phyloP scores from a whole-genome alignment of 2,329 filamentous ascomycete species.

The Elsinoe arachidis region DNA sequence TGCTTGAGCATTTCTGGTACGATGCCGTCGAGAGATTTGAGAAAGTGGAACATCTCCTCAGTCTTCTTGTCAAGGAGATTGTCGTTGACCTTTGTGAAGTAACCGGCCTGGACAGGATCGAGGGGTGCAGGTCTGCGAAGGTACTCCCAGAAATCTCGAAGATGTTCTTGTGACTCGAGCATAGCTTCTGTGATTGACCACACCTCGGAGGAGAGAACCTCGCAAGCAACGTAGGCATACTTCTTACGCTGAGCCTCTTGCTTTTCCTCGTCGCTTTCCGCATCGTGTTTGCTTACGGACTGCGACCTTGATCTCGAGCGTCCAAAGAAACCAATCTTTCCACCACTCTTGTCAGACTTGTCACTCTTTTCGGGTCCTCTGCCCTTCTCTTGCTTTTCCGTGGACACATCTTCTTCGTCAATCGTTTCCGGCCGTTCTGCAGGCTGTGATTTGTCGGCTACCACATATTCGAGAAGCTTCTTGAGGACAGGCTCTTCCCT shows the following conservation, averaged over 20 bases:
- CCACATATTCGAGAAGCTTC: slow-evolving; percentile 82
- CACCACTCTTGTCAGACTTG: slow-evolving; percentile 38
- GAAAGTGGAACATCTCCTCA: slow-evolving; percentile 86
- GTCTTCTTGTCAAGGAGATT: slow-evolving; percentile 97
- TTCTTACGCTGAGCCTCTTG: slow-evolving; percentile 84
- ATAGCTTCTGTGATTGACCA: slow-evolving; percentile 94
- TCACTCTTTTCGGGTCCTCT: slow-evolving; percentile 40
- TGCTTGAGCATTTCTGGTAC: slow-evolving; percentile 81
- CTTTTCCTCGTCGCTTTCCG: slow-evolving; percentile 53
- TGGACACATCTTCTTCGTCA: slow-evolving; percentile 31
- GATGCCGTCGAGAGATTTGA: slow-evolving; percentile 74
- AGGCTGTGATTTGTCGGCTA: slow-evolving; percentile 59
- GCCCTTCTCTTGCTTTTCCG: slow-evolving; percentile 23
- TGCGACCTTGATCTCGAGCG: slow-evolving; percentile 36
- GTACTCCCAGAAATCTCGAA: slow-evolving; percentile 87
- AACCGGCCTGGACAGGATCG: slow-evolving; percentile 88
- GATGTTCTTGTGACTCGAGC: slow-evolving; percentile 69
- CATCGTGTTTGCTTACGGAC: slow-evolving; percentile 31
- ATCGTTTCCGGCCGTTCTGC: slow-evolving; percentile 31
- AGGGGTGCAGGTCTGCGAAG: slow-evolving; percentile 74
- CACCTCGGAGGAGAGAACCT: slow-evolving; percentile 88
- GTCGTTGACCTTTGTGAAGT: slow-evolving; percentile 98
- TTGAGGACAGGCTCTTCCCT: slow-evolving; percentile 79
- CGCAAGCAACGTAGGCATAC: slow-evolving; percentile 87
- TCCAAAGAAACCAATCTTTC: slow-evolving; percentile 38